A percentile compares a stretch with the other conserved stretches of the same genome.
phyloP scores from a whole-genome alignment of 768 basidiomycete species.

The Suillus paluster region DNA sequence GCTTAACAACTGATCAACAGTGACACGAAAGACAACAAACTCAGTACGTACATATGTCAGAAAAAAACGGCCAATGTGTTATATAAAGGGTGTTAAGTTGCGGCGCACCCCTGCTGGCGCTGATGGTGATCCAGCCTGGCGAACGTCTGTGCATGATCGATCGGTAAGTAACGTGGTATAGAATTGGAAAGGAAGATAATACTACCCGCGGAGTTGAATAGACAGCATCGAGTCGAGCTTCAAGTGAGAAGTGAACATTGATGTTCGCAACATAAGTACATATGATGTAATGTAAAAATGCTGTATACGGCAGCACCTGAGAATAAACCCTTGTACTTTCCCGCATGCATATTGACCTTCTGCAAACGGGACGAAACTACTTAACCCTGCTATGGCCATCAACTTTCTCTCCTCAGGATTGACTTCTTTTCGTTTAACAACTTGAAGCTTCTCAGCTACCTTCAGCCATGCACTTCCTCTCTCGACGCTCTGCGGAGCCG shows the following conservation, averaged over 20 bases:
- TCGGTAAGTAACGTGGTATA: too few relatives aligned
- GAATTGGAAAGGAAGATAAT: too few relatives aligned
- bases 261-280: background rate
- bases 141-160: too few relatives aligned
- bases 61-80: too few relatives aligned
- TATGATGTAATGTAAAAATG: background rate
- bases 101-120: too few relatives aligned
- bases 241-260: too few relatives aligned
- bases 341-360: background rate
- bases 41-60: too few relatives aligned
- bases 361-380: background rate
- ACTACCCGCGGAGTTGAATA: too few relatives aligned
- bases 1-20: too few relatives aligned
- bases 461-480: constrained; percentile 32
- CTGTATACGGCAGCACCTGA: constrained; percentile 5
- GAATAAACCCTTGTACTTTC: background rate
- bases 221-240: background rate
- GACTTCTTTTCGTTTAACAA: background rate
- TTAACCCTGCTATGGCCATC: background rate
- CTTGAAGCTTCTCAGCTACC: background rate
- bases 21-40: too few relatives aligned
- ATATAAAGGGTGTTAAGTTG: too few relatives aligned
- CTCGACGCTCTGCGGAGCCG: constrained; percentile 33
- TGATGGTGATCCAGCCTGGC: too few relatives aligned
- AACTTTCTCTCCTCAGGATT: background rate